Evolutionary conservation across 495 filamentous ascomycete species (phyloP).

Genomic region (Xeromyces bisporus): DNA sequence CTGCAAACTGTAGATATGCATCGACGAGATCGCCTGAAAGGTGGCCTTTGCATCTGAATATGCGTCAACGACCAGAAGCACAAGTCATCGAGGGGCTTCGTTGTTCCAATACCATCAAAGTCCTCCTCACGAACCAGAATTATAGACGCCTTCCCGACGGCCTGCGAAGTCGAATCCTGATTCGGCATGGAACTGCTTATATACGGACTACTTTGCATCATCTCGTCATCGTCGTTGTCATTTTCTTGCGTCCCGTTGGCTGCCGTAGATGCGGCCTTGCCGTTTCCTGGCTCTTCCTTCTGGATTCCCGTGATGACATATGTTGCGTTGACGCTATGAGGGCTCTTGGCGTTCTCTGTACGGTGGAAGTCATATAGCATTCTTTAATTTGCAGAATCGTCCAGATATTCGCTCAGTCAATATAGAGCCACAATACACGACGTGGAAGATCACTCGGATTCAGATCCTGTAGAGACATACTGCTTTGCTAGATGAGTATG

Average conservation of each 20-base stretch:
- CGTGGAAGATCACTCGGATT: not conserved
- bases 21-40: slow-evolving; percentile 52
- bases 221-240: slow-evolving; percentile 34
- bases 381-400: slow-evolving; percentile 21
- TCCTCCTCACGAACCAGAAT: slow-evolving; percentile 67
- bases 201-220: slow-evolving; percentile 57
- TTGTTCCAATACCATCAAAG: slow-evolving; percentile 57
- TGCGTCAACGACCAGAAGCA: slow-evolving; percentile 1
- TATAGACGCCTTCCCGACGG: slow-evolving; percentile 35
- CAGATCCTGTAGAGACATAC: slow-evolving; percentile 37
- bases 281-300: slow-evolving; percentile 15
- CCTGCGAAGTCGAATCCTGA: slow-evolving; percentile 20
- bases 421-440: not conserved
- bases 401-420: not conserved
- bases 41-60: slow-evolving; percentile 45
- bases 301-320: slow-evolving; percentile 63
- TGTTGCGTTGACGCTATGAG: slow-evolving; percentile 63
- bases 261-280: slow-evolving; percentile 5
- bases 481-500: slow-evolving; percentile 74
- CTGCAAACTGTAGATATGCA: slow-evolving; percentile 79
- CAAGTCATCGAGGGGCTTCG: no score
- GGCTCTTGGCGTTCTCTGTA: slow-evolving; percentile 59
- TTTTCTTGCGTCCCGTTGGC: slow-evolving; percentile 16
- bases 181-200: slow-evolving; percentile 42
- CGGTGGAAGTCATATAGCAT: slow-evolving; percentile 84